Percentiles rank a stretch among this genome's conserved stretches.
phyloP scores from a whole-genome alignment of 176 grass and related monocot species.

The Miscanthus lutarioriparius region DNA sequence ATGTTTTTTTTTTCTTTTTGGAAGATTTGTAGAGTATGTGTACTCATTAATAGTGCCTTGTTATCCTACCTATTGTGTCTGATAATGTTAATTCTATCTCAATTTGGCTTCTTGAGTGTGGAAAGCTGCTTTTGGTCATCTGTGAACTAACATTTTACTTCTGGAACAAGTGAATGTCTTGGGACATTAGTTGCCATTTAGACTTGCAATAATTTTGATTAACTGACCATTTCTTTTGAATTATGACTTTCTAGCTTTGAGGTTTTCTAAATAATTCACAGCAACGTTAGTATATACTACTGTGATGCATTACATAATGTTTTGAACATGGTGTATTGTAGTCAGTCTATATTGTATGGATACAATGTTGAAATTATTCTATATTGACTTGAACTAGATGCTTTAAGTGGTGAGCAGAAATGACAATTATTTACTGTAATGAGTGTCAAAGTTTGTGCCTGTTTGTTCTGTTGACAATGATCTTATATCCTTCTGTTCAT shows the following conservation, averaged over 20 bases:
- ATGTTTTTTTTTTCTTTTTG: background rate
- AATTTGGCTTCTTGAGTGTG: background rate
- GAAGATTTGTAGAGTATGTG: slow-evolving; percentile 9
- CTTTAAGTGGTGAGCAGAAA: background rate
- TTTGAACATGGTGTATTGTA: background rate
- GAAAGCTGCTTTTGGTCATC: background rate
- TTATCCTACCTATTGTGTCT: background rate
- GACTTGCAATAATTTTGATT: background rate
- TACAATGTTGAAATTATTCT: background rate
- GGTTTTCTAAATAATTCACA: background rate
- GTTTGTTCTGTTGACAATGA: background rate
- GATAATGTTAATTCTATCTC: background rate
- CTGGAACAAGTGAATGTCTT: background rate
- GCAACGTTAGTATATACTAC: background rate
- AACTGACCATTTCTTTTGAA: background rate
- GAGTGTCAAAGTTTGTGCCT: background rate
- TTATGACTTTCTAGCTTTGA: background rate
- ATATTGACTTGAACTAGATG: slow-evolving; percentile 13
- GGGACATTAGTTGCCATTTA: background rate
- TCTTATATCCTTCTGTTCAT: background rate
- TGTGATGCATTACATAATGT: background rate
- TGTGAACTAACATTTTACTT: slow-evolving; percentile 22
- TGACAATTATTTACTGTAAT: background rate
- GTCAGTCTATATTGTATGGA: background rate
- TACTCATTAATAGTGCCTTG: background rate